phyloP scores from a whole-genome alignment of 331 rosid genomes.

The Malus hybrid region DNA sequence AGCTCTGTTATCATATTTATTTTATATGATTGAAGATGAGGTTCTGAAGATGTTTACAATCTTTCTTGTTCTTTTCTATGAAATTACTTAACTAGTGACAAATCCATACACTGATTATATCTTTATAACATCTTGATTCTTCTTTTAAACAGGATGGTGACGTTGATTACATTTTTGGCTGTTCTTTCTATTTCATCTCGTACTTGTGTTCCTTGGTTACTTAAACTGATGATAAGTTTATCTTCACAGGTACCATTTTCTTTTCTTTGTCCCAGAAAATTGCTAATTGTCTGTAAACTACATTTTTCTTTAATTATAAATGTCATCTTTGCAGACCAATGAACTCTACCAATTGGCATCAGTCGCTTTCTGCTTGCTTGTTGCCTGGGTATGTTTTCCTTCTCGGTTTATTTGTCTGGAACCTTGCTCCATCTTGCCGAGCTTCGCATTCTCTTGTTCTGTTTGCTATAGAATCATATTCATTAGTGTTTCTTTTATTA shows the following conservation, averaged over 20 bases:
- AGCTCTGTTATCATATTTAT: neutral
- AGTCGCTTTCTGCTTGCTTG: conserved; percentile 50
- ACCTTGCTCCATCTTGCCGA: neutral
- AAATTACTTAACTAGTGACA: neutral
- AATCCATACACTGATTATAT: neutral
- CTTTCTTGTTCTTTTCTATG: neutral
- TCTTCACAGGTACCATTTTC: conserved; percentile 38
- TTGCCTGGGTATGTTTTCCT: conserved; percentile 41
- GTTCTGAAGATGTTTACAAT: neutral
- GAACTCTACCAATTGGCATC: conserved; percentile 51
- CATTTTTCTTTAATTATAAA: neutral
- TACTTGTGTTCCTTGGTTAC: conserved; percentile 40
- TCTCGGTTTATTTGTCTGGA: neutral
- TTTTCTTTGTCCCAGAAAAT: neutral
- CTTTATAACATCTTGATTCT: neutral
- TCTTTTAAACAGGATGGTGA: conserved; percentile 26
- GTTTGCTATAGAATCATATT: neutral
- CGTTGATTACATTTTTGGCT: conserved; percentile 35
- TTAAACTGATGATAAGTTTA: conserved; percentile 43
- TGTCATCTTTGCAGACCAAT: conserved; percentile 37
- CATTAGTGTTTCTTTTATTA: neutral
- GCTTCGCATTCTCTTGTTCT: neutral
- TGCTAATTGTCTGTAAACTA: neutral
- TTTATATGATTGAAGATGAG: neutral
- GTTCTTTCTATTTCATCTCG: conserved; percentile 41